Evolutionary conservation across 1,284 basidiomycete species (phyloP).

Genomic region (Puccinia triticina): DNA sequence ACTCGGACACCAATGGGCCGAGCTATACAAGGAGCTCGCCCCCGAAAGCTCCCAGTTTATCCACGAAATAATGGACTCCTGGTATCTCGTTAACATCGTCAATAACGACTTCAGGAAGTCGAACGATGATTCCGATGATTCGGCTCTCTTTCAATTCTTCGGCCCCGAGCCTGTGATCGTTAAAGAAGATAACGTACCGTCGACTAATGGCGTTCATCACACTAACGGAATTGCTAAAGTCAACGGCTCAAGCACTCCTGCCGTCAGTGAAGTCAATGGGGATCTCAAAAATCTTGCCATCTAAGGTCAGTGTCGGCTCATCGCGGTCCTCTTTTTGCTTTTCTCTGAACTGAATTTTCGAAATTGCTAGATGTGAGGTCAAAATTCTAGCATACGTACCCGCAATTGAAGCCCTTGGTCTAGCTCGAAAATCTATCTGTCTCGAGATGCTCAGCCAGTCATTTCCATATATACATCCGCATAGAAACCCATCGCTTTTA

Average conservation of each 20-base stretch:
- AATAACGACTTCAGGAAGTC: constrained; percentile 56
- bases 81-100: constrained; percentile 55
- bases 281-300: background rate
- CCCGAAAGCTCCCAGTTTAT: constrained; percentile 44
- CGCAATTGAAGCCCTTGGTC: background rate
- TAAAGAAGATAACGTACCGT: background rate
- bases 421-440: background rate
- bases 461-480: background rate
- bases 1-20: constrained; percentile 57
- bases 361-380: background rate
- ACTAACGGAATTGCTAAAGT: background rate
- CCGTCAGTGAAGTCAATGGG: background rate
- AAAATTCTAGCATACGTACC: background rate
- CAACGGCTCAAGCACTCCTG: background rate
- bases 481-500: background rate
- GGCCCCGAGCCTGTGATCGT: constrained; percentile 32
- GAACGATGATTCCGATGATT: constrained; percentile 30
- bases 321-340: background rate
- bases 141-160: constrained; percentile 35
- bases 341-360: background rate
- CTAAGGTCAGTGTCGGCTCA: background rate
- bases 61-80: constrained; percentile 32
- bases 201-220: background rate
- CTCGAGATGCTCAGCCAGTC: too few species aligned
- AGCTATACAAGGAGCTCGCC: constrained; percentile 54